These are phyloP conservation scores for Euphorbia neoarborescens DNA, from an alignment of 441 rosid genomes.

Conservation along the genomic window DNA sequence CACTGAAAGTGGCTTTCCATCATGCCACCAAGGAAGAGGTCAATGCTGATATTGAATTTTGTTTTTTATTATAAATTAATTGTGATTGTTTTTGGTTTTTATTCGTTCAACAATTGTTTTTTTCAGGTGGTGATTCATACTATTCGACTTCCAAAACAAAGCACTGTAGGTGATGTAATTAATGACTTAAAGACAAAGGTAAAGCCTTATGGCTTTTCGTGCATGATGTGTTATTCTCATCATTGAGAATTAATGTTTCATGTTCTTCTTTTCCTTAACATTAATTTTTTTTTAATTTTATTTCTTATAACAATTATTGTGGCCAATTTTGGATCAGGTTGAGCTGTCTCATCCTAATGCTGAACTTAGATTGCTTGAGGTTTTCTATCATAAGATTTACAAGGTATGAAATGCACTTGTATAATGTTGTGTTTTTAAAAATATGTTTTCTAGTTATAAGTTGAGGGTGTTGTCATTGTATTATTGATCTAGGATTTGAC, in stretches of 20 bases:
- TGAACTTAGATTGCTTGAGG: constrained; percentile 90
- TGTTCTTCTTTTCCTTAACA: neutral
- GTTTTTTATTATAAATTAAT: neutral
- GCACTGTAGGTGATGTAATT: constrained; percentile 85
- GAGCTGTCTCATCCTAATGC: constrained; percentile 80
- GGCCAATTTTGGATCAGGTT: constrained; percentile 40
- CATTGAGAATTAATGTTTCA: neutral
- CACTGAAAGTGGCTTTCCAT: constrained; percentile 80
- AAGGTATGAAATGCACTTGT: constrained; percentile 41
- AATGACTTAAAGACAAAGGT: constrained; percentile 82
- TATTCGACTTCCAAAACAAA: constrained; percentile 92
- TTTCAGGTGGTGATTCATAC: constrained; percentile 42
- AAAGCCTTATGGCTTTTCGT: neutral
- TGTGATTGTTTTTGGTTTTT: neutral
- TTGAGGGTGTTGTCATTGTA: neutral
- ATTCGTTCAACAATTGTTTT: neutral
- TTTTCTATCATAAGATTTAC: constrained; percentile 85
- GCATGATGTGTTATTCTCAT: neutral
- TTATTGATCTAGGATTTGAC: neutral
- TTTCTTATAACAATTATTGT: neutral
- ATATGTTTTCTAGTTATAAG: neutral
- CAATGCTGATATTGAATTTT: constrained; percentile 9
- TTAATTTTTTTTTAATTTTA: neutral
- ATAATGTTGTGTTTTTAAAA: neutral
- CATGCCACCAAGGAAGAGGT: constrained; percentile 85